Evolutionary conservation across 306 rosid genomes (phyloP), one percentile per base, ranked within the genome.

Genomic region (Quercus berberidifolia): DNA sequence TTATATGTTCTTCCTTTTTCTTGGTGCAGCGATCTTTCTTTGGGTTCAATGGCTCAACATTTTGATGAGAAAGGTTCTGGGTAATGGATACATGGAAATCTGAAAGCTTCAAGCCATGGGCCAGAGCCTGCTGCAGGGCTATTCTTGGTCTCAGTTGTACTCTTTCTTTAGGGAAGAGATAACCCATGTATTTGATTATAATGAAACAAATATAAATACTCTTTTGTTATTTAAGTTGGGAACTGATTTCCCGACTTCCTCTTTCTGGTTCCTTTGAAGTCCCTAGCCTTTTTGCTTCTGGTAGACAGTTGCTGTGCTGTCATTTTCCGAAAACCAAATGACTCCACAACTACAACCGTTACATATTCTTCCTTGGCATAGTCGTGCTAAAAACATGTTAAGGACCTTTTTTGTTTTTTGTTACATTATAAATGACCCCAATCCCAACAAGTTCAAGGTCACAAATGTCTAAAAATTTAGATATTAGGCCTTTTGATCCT

Each of bases 31-130:
- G 92, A 80, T 83, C 98, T 8, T 90, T 84, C 88, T 77, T 91
- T 49, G 97, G 99, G 82, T 95, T 86, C 88, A 92, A 95, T 41
- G 98, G 98, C 80, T 92, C 97, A 54, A 95, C 98, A 35, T 95
- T 95, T 77, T 92, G 88, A 91, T 74, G 55, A 31, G 79, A 71
- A 68, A 69, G 69, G 70, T 73, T 74, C 65, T 59, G 58, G 56
- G 65, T 10, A 55, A 20, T 74, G 43, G 64, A 43, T 52, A 31
- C 26, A 62, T 15, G 74, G 71, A 81, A 69, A 77, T 69, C 6
- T 26, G 52, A 59, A n/a, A 46, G 55, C 64, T 28, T 31, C 26
- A 62, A 59, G 59, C 43, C 31, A 26, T 28, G 75, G 68, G 55
- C 15, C 65, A 63, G 20, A 35, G 63, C 49, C 60, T 74, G 78